Evolutionary conservation across 2,329 filamentous ascomycete species (phyloP).

Genomic region (Diaporthe sp.): DNA sequence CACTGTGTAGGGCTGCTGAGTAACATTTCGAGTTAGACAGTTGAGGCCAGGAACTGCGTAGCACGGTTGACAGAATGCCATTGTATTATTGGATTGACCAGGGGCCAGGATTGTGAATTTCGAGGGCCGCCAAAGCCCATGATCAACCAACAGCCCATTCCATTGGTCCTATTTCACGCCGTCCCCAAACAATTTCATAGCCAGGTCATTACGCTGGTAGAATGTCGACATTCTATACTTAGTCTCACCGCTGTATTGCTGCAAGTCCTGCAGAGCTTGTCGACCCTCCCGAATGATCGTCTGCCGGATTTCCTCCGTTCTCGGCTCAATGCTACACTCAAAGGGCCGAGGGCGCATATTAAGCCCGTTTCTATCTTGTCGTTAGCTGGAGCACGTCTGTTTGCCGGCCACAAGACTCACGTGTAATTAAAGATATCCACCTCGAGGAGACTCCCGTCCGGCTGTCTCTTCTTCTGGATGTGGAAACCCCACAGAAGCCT

Average conservation of each 20-base stretch:
- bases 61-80: background rate
- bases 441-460: constrained; percentile 59
- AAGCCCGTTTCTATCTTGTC: constrained; percentile 62
- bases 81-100: background rate
- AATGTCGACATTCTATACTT: constrained; percentile 70
- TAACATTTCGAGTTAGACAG: too few relatives aligned
- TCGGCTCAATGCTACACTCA: constrained; percentile 65
- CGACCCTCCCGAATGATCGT: constrained; percentile 67
- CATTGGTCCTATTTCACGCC: constrained; percentile 29
- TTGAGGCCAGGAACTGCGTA: background rate
- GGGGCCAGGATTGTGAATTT: background rate
- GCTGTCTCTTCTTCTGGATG: constrained; percentile 56
- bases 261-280: constrained; percentile 65
- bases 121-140: background rate
- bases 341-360: constrained; percentile 72
- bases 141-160: background rate
- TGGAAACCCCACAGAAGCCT: constrained; percentile 71
- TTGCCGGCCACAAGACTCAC: constrained; percentile 51
- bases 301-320: constrained; percentile 61
- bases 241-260: constrained; percentile 68
- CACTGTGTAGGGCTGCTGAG: too few relatives aligned
- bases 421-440: constrained; percentile 71
- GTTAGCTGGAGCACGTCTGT: background rate
- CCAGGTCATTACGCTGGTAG: constrained; percentile 55
- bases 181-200: constrained; percentile 50